phyloP scores from a whole-genome alignment of 2,329 filamentous ascomycete species.

The Mollisia scopiformis region DNA sequence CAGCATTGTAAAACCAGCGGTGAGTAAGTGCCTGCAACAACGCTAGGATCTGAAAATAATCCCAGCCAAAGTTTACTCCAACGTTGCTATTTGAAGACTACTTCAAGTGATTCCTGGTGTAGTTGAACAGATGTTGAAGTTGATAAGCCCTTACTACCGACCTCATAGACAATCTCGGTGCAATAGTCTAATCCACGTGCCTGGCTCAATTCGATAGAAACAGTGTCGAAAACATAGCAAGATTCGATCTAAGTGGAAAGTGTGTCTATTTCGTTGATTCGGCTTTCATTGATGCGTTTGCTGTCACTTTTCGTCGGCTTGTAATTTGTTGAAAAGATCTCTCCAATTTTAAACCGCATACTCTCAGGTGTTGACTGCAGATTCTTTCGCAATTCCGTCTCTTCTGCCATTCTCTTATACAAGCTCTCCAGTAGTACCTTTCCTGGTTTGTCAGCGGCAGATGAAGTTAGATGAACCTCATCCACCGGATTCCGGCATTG shows the following conservation, averaged over 20 bases:
- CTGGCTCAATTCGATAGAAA: slow-evolving; percentile 89
- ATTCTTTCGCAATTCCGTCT: slow-evolving; percentile 78
- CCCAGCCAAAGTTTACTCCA: slow-evolving; percentile 55
- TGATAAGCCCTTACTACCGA: slow-evolving; percentile 69
- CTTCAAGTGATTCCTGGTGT: slow-evolving; percentile 40
- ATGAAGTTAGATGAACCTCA: slow-evolving; percentile 87
- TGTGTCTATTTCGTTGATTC: slow-evolving; percentile 83
- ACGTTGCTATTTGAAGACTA: slow-evolving; percentile 53
- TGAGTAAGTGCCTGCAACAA: slow-evolving; percentile 85
- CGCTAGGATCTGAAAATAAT: slow-evolving; percentile 76
- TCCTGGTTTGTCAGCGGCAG: slow-evolving; percentile 94
- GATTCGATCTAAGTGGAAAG: slow-evolving; percentile 76
- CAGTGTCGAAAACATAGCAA: slow-evolving; percentile 70
- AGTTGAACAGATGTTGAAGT: slow-evolving; percentile 41
- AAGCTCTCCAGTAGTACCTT: slow-evolving; percentile 92
- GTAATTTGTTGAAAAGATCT: slow-evolving; percentile 73
- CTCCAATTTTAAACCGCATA: slow-evolving; percentile 80
- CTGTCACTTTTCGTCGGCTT: slow-evolving; percentile 67
- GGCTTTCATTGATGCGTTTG: slow-evolving; percentile 75
- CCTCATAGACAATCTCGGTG: slow-evolving; percentile 78
- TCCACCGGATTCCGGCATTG: slow-evolving; percentile 86
- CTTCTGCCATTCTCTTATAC: slow-evolving; percentile 88
- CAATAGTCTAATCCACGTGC: slow-evolving; percentile 90
- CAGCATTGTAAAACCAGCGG: too few relatives aligned
- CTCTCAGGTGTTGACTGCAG: slow-evolving; percentile 86